Conservation (phyloP, 1,284 basidiomycete genomes). For the Porogramme epimiltina region DNA sequence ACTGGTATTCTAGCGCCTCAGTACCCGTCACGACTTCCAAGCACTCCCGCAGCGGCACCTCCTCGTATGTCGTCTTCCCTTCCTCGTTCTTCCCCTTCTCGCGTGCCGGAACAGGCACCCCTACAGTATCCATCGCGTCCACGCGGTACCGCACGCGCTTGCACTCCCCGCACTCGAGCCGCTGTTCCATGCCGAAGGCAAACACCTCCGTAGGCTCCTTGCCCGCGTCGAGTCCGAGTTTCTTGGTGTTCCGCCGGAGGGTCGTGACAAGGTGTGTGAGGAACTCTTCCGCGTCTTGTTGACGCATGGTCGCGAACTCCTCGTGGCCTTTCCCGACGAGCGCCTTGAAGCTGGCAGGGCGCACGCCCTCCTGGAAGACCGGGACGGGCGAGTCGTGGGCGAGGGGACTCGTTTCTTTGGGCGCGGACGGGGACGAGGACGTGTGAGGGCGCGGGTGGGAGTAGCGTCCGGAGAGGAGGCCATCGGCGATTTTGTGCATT, state of each 20-base stretch:
- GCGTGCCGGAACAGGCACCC: constrained; percentile 77
- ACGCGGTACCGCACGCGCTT: constrained; percentile 86
- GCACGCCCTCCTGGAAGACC: constrained; percentile 86
- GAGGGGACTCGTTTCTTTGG: constrained; percentile 34
- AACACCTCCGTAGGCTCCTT: constrained; percentile 72
- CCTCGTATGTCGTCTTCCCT: constrained; percentile 67
- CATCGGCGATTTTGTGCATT: constrained; percentile 91
- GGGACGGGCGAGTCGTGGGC: constrained; percentile 46
- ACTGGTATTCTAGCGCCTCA: constrained; percentile 76
- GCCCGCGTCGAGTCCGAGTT: constrained; percentile 35
- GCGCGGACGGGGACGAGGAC: constrained; percentile 25
- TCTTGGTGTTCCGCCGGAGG: constrained; percentile 68
- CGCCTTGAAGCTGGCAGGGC: constrained; percentile 85
- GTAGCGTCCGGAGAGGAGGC: constrained; percentile 91
- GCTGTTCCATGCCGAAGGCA: constrained; percentile 83
- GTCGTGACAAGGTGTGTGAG: constrained; percentile 79
- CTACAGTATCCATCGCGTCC: constrained; percentile 79
- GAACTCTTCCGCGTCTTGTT: constrained; percentile 98
- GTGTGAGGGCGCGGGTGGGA: constrained; percentile 58
- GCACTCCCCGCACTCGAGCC: constrained; percentile 84
- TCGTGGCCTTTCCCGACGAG: constrained; percentile 92
- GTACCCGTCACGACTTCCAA: constrained; percentile 66
- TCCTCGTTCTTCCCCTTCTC: constrained; percentile 56
- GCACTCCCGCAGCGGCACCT: constrained; percentile 71
- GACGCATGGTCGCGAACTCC: constrained; percentile 96